Evolutionary conservation across 2,329 filamentous ascomycete species (phyloP).

Genomic region (Colletotrichum sp.): DNA sequence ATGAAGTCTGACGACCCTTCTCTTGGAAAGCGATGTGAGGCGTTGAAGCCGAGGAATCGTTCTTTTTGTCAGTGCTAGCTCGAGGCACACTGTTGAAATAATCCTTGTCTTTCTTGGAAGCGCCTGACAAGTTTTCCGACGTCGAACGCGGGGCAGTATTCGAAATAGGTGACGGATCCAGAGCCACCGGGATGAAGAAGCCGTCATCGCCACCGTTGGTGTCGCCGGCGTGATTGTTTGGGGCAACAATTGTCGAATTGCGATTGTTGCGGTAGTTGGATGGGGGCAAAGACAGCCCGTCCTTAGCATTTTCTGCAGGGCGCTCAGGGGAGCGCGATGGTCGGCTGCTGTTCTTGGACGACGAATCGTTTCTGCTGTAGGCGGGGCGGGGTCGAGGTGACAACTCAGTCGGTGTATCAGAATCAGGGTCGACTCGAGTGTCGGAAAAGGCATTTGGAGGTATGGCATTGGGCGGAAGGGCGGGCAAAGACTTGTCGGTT

Average conservation of each 20-base stretch:
- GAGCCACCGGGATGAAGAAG: constrained; percentile 77
- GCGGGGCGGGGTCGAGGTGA: constrained; percentile 65
- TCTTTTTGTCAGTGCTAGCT: constrained; percentile 48
- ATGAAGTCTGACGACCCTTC: constrained; percentile 71
- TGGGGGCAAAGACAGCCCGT: constrained; percentile 72
- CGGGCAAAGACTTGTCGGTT: constrained; percentile 90
- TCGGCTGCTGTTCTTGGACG: constrained; percentile 59
- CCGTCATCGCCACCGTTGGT: constrained; percentile 59
- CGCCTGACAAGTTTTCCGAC: constrained; percentile 50
- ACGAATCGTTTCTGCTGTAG: constrained; percentile 57
- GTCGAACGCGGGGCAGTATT: constrained; percentile 59
- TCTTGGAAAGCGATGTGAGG: constrained; percentile 95
- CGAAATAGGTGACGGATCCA: constrained; percentile 70
- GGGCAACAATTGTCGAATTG: constrained; percentile 69
- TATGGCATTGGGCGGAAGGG: constrained; percentile 79
- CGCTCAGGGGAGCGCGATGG: constrained; percentile 61
- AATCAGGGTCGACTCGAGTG: constrained; percentile 59
- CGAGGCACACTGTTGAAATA: constrained; percentile 58
- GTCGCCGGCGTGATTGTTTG: constrained; percentile 39
- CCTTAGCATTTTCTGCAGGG: constrained; percentile 43
- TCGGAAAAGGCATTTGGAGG: constrained; percentile 66
- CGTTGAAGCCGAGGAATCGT: constrained; percentile 62
- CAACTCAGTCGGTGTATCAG: constrained; percentile 71
- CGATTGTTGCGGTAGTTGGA: constrained; percentile 80
- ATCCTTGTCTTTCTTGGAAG: constrained; percentile 58